phyloP scores from a whole-genome alignment of 2,329 filamentous ascomycete species.

The Colletotrichum chlorophyti region DNA sequence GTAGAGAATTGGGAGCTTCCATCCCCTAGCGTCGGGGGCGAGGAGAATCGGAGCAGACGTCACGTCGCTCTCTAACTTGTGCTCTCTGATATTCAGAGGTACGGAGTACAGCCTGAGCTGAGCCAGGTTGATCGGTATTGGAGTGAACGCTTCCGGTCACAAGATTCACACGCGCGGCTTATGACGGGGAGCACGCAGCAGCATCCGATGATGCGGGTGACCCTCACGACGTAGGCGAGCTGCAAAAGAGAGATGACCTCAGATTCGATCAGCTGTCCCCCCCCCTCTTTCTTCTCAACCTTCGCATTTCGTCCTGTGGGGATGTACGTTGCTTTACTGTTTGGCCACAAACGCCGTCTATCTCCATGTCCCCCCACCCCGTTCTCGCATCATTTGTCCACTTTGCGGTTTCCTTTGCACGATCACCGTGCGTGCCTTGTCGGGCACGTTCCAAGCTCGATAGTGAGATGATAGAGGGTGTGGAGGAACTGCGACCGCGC shows the following conservation, averaged over 20 bases:
- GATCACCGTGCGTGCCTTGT: slow-evolving; percentile 23
- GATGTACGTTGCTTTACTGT: not conserved
- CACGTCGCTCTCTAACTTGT: too few relatives aligned
- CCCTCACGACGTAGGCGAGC: not conserved
- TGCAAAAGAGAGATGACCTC: slow-evolving; percentile 11
- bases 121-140: not conserved
- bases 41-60: too few relatives aligned
- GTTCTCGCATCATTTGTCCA: not conserved
- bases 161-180: slow-evolving; percentile 9
- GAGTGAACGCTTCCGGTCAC: not conserved
- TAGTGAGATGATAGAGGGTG: not conserved
- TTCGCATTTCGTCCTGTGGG: not conserved
- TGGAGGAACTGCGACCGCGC: not conserved
- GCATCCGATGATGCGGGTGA: not conserved
- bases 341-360: slow-evolving; percentile 13
- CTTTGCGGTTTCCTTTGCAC: slow-evolving; percentile 7
- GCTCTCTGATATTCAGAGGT: too few relatives aligned
- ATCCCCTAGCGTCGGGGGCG: too few relatives aligned
- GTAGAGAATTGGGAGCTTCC: too few relatives aligned
- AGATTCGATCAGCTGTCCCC: slow-evolving; percentile 7
- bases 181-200: too few relatives aligned
- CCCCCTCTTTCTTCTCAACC: not conserved
- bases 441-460: not conserved
- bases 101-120: not conserved
- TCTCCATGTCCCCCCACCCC: not conserved